Base-by-base conservation (phyloP, 768 basidiomycete genomes). In the Pholiota molesta region DNA sequence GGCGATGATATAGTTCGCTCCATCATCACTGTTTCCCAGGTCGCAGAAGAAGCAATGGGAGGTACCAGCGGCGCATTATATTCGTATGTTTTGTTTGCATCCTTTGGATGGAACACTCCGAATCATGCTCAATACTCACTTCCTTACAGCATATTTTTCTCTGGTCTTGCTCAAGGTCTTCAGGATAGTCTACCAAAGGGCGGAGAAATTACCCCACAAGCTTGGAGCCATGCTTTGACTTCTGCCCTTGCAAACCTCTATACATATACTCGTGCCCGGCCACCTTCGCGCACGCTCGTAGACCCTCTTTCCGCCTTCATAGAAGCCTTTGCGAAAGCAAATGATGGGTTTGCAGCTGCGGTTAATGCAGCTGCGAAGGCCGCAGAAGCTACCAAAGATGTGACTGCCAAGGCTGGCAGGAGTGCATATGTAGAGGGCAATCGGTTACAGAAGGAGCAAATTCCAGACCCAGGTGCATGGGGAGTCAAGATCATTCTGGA, bases 381-480 rank as follows among this genome's bases (percentile, higher is more conserved):
- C 2, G 90, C 94, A 7, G 89, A 91, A 64, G 77, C 74, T 54
- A 97, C 95, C 5, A 88, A 79, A 67, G 78, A 91, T 59, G 73
- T 94, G 0, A 86, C 88, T 42, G 95, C 95, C 1, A 94, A 90
- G 76, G 94, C 91, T 2, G 95, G 95, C 4, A 78, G 95, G 66
- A 94, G 92, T 66, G 91, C 92, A 2, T 98, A 98, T 75, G 85
- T 97, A 40, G 91, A 89, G 63, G 83, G 86, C 16, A 82, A 84
- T 44, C 77, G 85, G 65, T 77, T 96, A 58, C 85, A 77, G 71
- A 75, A 81, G 58, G 80, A 89, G 72, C 80, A 77, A 40, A 81
- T 92, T 21, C 77, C 94, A 2, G 95, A 98, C 76, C 94, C 95
- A 0, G 95, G 95, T 39, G 95, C 95, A 31, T 94, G 94, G 92